phyloP scores from a whole-genome alignment of 2,329 filamentous ascomycete genomes.

The Hypomyces rosellus region DNA sequence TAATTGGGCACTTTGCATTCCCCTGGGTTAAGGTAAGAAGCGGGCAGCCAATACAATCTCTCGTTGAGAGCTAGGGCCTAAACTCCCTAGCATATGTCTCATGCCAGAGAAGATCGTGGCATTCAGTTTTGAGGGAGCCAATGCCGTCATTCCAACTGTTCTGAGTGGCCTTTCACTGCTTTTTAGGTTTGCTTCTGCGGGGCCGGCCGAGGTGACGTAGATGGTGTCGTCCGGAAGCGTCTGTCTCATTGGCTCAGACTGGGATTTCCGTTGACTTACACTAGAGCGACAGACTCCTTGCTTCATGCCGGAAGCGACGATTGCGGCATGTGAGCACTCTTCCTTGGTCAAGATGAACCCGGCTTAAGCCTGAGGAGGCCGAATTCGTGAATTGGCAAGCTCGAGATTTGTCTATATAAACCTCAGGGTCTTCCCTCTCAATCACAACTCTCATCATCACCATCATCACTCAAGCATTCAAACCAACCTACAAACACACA shows the following conservation, averaged over 20 bases:
- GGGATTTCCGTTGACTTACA: background rate
- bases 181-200: background rate
- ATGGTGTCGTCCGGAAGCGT: background rate
- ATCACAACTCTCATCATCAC: background rate
- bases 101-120: too few species aligned
- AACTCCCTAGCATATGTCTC: too few species aligned
- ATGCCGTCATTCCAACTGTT: background rate
- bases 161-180: background rate
- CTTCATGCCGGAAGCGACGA: background rate
- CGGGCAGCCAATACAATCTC: too few species aligned
- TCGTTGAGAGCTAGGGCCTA: too few species aligned
- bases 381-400: background rate
- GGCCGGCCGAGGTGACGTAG: background rate
- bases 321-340: too few species aligned
- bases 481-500: background rate
- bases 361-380: too few species aligned
- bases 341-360: background rate
- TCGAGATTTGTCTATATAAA: constrained; percentile 12
- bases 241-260: background rate
- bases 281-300: background rate
- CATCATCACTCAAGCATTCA: background rate
- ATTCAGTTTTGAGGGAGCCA: background rate
- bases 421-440: background rate
- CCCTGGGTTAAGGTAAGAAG: too few species aligned
- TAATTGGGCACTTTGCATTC: background rate